Percentiles rank a stretch among this genome's conserved stretches.
Evolutionary conservation across 1,284 basidiomycete genomes (phyloP).

Genomic region (Cutaneotrichosporon mucoides): DNA sequence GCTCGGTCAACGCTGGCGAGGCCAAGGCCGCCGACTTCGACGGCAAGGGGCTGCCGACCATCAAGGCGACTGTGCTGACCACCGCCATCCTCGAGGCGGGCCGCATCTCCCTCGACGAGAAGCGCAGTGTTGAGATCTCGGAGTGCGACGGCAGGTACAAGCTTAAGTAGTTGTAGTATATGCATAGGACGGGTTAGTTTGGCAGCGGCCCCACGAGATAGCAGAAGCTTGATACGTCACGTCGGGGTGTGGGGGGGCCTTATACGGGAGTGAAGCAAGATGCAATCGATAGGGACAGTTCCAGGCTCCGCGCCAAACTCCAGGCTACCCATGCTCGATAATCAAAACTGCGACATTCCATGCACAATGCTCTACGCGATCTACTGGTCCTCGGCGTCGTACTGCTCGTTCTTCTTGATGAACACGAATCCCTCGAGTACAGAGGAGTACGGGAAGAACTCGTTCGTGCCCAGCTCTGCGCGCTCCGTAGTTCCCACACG

Average conservation of each 20-base stretch:
- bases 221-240: no score
- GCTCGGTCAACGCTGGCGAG: conserved; percentile 64
- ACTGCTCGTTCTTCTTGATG: conserved; percentile 60
- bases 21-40: conserved; percentile 67
- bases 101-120: conserved; percentile 80
- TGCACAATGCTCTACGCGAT: conserved; percentile 10
- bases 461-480: conserved; percentile 93
- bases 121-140: conserved; percentile 71
- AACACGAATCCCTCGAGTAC: conserved; percentile 88
- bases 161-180: conserved; percentile 44
- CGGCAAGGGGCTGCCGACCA: conserved; percentile 74
- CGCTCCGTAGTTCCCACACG: conserved; percentile 88
- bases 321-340: no score
- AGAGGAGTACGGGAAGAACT: conserved; percentile 84
- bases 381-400: conserved; percentile 42
- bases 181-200: not conserved
- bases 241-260: no score
- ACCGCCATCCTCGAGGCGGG: conserved; percentile 90
- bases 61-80: conserved; percentile 67
- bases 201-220: no score
- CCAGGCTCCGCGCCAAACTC: no score
- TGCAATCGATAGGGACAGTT: no score
- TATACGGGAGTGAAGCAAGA: no score
- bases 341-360: not conserved
- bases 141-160: conserved; percentile 62